Base-by-base conservation (phyloP, 2,329 filamentous ascomycete genomes). In the Colletotrichum graminicola region DNA sequence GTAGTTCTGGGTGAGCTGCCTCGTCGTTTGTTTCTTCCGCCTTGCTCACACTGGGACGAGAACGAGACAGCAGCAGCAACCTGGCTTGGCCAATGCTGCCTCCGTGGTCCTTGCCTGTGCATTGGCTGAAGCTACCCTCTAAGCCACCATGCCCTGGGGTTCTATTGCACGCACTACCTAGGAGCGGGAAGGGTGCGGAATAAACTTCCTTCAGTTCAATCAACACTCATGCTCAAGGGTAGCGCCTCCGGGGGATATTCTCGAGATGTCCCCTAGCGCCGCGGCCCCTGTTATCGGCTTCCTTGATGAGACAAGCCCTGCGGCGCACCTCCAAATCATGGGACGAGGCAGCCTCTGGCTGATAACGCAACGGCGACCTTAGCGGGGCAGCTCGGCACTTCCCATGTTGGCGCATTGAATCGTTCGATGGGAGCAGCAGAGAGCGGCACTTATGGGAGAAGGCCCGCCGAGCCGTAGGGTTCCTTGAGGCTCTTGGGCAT, bases 271-370 rank as follows among this genome's bases (percentile, higher is more conserved):
- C 45, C 54, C 57, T 47, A 36, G 47, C 18, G n/a, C n/a, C n/a
- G n/a, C 26, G 21, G 45, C 23, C 41, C 23, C 23, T 34, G 45
- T 43, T 63, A 21, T 41, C 59, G 67, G 62, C 59, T 67, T 63
- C 59, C 59, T 29, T 47, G 71, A 60, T 14, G 23, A 73, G 71
- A 54, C 45, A 55, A 66, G 45, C 43, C 29, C 43, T 43, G 55
- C 62, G 55, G 65, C 36, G 70, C 66, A 66, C 39, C n/a, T 41
- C 41, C 21, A 66, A 23, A 36, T 59, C 57, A 11, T 49, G 59
- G 52, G 66, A 36, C 36, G 14, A 26, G 34, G 23, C 55, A 43
- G 61, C n/a, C 66, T 65, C 32, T 23, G 23, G 43, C 36, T 45
- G 51, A 36, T 4, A 23, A 47, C 61, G 36, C 39, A 41, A 45